Base-by-base conservation (phyloP, 2,329 filamentous ascomycete genomes). In the Cadophora luteo-olivacea region DNA sequence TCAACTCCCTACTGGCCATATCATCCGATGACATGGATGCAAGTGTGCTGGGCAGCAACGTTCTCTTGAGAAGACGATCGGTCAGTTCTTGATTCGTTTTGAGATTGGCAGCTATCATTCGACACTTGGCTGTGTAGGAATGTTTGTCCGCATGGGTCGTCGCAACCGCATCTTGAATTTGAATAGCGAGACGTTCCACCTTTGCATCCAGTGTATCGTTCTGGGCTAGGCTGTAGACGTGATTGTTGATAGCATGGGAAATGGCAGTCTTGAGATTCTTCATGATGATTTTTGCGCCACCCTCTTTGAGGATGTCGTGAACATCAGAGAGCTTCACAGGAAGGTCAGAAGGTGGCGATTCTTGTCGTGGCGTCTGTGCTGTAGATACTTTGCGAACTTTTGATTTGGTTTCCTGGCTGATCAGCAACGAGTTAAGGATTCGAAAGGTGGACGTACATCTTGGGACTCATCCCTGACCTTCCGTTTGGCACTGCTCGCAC, bases 21-120 rank as follows among this genome's bases (percentile, higher is more conserved):
- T 97, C 93, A 77, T 96, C 92, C 1, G 92, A 88, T 16, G 89
- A 90, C 96, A 99, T 97, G 64, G 87, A 87, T n/a, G 93, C 92
- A 57, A 99, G 84, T 67, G 89, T 88, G n/a, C 90, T 84, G 0
- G 95, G 89, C 7, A 90, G 88, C 45, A 97, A 83, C 38, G 85
- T 88, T 64, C 89, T 87, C 70, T 87, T 87, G n/a, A 98, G 83
- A 64, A 99, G 83, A 51, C 91, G 88, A 75, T 90, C 87, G 64
- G 92, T 88, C 55, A 99, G 84, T 73, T 93, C 89, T 65, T 89
- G 82, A 79, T 99, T 99, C 77, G 90, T 91, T 85, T 97, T 97
- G 69, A 97, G 84, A 81, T 98, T 98, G 81, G 92, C 92, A 61
- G 89, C 84, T 73, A 99, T 87, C 55, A 91, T 89, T 71, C 93